Conservation (phyloP, 179 eudicot species). For the Monotropa hypopitys region DNA sequence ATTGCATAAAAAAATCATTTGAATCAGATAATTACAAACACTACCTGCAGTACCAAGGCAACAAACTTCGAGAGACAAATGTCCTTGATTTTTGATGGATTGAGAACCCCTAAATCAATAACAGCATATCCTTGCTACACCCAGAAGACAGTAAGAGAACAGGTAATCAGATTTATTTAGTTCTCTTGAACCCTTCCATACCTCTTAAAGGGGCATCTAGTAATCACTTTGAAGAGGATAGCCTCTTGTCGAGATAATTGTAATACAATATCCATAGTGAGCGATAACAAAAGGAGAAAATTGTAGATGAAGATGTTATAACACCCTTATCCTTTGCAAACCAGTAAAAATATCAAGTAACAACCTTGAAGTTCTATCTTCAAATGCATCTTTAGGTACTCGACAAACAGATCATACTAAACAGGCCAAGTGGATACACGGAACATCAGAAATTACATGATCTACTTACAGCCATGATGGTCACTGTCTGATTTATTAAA, state of each 20-base stretch:
- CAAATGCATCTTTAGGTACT: background rate
- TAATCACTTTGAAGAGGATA: background rate
- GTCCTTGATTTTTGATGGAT: slow-evolving; percentile 37
- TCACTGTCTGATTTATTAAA: slow-evolving; percentile 51
- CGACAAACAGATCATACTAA: background rate
- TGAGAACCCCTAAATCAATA: slow-evolving; percentile 43
- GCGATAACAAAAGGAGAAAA: background rate
- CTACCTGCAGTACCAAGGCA: slow-evolving; percentile 68
- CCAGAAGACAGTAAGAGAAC: slow-evolving; percentile 5
- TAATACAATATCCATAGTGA: background rate
- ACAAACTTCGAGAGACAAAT: slow-evolving; percentile 57
- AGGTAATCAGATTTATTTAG: background rate
- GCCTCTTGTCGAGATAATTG: background rate
- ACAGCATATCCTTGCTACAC: slow-evolving; percentile 80
- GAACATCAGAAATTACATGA: background rate
- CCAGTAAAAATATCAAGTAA: background rate
- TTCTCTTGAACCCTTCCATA: background rate
- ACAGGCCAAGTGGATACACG: background rate
- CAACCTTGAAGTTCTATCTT: background rate
- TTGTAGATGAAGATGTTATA: background rate
- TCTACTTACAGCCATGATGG: slow-evolving; percentile 59
- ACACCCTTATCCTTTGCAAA: background rate
- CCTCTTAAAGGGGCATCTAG: background rate
- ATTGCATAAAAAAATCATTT: background rate
- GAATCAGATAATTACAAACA: background rate